Conservation (phyloP, 768 basidiomycete species). For the Rhodocollybia butyracea region DNA sequence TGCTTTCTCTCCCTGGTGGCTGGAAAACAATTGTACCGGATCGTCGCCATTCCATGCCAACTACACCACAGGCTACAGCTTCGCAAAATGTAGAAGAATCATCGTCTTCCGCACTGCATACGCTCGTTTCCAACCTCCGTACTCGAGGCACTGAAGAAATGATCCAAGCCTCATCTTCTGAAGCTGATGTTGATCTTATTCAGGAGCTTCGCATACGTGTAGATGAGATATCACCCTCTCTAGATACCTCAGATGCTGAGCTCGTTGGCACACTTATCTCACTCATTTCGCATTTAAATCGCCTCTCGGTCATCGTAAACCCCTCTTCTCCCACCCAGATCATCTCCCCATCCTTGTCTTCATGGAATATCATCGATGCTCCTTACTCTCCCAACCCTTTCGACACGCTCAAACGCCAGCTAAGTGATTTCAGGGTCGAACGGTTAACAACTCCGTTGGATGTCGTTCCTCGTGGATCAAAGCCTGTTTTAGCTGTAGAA, state of each 20-base stretch:
- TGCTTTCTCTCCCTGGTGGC: conserved; percentile 49
- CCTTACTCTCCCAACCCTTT: conserved; percentile 40
- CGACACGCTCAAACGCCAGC: conserved; percentile 60
- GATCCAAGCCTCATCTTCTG: conserved; percentile 38
- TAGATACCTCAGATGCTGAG: conserved; percentile 49
- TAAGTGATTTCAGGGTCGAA: conserved; percentile 65
- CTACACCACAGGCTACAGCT: conserved; percentile 32
- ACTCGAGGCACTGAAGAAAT: conserved; percentile 40
- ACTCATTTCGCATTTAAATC: conserved; percentile 65
- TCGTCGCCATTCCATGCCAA: conserved; percentile 59
- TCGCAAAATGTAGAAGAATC: conserved; percentile 24
- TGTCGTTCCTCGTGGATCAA: conserved; percentile 29
- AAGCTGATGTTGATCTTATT: conserved; percentile 50
- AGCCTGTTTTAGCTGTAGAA: conserved; percentile 53
- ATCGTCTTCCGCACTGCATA: conserved; percentile 50
- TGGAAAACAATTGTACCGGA: conserved; percentile 59
- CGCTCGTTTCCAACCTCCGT: conserved; percentile 61
- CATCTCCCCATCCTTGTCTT: neutral
- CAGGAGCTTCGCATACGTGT: conserved; percentile 58
- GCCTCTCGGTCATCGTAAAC: conserved; percentile 44
- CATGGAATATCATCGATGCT: conserved; percentile 17
- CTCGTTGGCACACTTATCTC: conserved; percentile 69
- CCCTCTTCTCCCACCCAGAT: conserved; percentile 8
- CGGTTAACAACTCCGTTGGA: conserved; percentile 42
- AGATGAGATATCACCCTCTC: conserved; percentile 39